Conservation (phyloP, 2,329 filamentous ascomycete species). For the Emmonsiellopsis sp. region DNA sequence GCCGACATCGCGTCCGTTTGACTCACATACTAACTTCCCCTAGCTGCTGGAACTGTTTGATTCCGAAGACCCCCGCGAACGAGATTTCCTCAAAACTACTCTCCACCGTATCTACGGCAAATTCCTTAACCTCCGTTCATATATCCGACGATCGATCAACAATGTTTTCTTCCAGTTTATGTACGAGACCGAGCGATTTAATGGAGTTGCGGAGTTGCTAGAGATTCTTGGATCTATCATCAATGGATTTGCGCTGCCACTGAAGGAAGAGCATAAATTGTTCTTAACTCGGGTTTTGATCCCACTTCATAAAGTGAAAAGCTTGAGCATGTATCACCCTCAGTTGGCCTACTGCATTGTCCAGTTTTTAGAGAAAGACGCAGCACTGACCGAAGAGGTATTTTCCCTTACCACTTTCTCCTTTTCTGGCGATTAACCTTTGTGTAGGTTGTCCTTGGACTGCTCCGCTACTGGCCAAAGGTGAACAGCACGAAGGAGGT, state of each 20-base stretch:
- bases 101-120: conserved; percentile 98
- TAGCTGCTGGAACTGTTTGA: conserved; percentile 94
- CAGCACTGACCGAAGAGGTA: conserved; percentile 92
- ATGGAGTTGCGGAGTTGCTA: conserved; percentile 90
- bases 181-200: conserved; percentile 97
- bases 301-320: conserved; percentile 95
- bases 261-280: conserved; percentile 98
- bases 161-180: conserved; percentile 99
- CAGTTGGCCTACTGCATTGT: conserved; percentile 98
- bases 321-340: conserved; percentile 98
- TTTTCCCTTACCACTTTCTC: conserved; percentile 18
- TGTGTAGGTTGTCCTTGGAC: conserved; percentile 76
- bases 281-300: conserved; percentile 90
- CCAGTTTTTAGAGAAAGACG: conserved; percentile 96
- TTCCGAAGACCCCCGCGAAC: conserved; percentile 91
- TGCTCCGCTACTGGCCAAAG: conserved; percentile 97
- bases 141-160: conserved; percentile 97
- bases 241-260: conserved; percentile 90
- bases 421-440: background rate
- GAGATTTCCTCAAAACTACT: conserved; percentile 96
- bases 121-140: conserved; percentile 93
- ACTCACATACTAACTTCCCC: background rate
- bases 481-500: conserved; percentile 99
- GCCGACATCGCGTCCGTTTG: conserved; percentile 8
- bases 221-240: conserved; percentile 98